Evolutionary conservation across 208 protist species (phyloP), one percentile per base, ranked within the genome.

Genomic region (Tetramitus jugosus): DNA sequence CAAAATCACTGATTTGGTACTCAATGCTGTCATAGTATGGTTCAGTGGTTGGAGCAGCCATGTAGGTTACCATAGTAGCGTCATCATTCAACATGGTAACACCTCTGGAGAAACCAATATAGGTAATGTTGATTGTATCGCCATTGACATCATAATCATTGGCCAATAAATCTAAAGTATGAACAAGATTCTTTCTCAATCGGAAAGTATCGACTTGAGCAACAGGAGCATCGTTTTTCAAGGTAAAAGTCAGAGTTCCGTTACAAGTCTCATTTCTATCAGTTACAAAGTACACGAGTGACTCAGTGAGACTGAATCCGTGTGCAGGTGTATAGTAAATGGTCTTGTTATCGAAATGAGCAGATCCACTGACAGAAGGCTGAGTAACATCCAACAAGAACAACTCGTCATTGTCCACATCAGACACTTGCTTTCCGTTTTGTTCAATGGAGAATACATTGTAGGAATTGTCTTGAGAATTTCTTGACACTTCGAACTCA

Each of bases 101-200:
- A 26, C 49, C 49, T 26, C 49, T 10, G 10, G 56, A 7, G 17
- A 6, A 3, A 56, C n/a, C n/a, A 37, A 74, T 43, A 14, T 7
- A 46, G 4, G 2, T 26, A 23, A 74, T 74, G 6, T 20, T 74
- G 20, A 74, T 74, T 45, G 39, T 2, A 37, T 74, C 67, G 13
- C 8, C 3, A 37, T 74, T 74, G 6, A n/a, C 6, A 74, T 74
- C 67, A 23, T 1, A 10, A 35, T 74, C 67, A 53, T 74, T 74
- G 8, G 42, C 42, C 1, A 74, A 4, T 23, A 74, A 23, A 52
- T 52, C 23, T 1, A 52, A 2, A 17, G 14, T 10, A 26, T 4
- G 6, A 0, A 35, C 52, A 1, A 7, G 45, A 52, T 72, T 72
- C 40, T 72, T 72, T 29, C 0, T 0, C 14, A 52, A 7, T 35